Conservation (phyloP, 225 moss, liverwort and hornwort species). For the Polytrichum commune region DNA sequence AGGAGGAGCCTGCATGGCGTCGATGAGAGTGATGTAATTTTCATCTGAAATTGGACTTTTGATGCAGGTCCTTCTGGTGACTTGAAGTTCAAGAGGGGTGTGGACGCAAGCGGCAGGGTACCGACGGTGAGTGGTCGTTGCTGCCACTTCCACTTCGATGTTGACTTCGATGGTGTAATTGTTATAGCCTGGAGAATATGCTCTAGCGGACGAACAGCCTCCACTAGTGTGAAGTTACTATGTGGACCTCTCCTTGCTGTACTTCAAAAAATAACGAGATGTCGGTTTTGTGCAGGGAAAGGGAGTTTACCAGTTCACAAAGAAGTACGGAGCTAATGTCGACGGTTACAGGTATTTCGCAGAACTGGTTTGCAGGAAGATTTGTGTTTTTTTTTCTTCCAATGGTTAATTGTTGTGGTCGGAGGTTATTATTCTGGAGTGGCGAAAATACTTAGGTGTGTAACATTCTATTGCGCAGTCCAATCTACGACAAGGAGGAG, state of each 20-base stretch:
- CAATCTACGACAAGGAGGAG: slow-evolving; percentile 68
- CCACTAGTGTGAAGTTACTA: too few species aligned
- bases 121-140: slow-evolving; percentile 25
- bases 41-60: too few species aligned
- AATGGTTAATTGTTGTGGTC: not conserved
- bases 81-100: slow-evolving; percentile 48
- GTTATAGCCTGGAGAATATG: too few species aligned
- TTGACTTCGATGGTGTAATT: too few species aligned
- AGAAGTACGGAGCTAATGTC: slow-evolving; percentile 97
- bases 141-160: too few species aligned
- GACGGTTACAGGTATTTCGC: slow-evolving; percentile 69
- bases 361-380: not conserved
- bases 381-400: slow-evolving; percentile 1
- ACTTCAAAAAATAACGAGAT: too few species aligned
- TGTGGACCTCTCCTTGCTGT: not conserved
- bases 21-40: too few species aligned
- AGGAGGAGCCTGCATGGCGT: too few species aligned
- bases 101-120: slow-evolving; percentile 62
- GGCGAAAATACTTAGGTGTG: not conserved
- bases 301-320: slow-evolving; percentile 83
- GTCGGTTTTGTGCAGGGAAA: slow-evolving; percentile 35
- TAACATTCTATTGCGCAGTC: slow-evolving; percentile 37
- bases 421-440: too few species aligned
- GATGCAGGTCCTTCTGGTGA: slow-evolving; percentile 56
- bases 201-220: too few species aligned